Conservation (phyloP, 1,139 yeast species). For the Pichia sp. region DNA sequence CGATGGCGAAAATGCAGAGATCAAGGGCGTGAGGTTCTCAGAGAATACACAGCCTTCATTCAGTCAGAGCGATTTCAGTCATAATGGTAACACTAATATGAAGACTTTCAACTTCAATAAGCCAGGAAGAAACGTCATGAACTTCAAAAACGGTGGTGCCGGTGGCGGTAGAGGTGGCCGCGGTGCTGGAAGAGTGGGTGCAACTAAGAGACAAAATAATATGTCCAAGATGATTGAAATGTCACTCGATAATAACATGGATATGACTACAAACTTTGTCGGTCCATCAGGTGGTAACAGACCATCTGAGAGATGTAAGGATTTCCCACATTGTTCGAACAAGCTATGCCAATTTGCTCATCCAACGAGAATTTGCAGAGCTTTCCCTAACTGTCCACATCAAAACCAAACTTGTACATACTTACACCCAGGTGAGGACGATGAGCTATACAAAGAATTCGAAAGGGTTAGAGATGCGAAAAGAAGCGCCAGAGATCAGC, state of each 20-base stretch:
- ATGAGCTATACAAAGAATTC: slow-evolving; percentile 57
- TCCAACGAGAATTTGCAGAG: slow-evolving; percentile 69
- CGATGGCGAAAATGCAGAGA: slow-evolving; percentile 2
- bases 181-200: slow-evolving; percentile 2
- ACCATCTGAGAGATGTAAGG: slow-evolving; percentile 61
- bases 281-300: slow-evolving; percentile 21
- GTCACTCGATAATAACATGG: slow-evolving; percentile 21
- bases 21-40: slow-evolving; percentile 7
- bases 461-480: slow-evolving; percentile 46
- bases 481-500: slow-evolving; percentile 24
- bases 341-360: slow-evolving; percentile 69
- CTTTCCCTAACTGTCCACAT: slow-evolving; percentile 74
- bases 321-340: slow-evolving; percentile 71
- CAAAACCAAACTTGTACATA: slow-evolving; percentile 77
- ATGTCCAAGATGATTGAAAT: slow-evolving; percentile 28
- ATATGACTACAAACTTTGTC: slow-evolving; percentile 18
- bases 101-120: not conserved
- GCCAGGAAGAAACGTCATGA: not conserved
- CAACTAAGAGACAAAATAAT: slow-evolving; percentile 7
- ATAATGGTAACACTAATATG: not conserved
- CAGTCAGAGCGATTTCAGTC: slow-evolving; percentile 1
- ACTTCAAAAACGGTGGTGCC: slow-evolving; percentile 7
- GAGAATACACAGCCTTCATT: slow-evolving; percentile 3
- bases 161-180: slow-evolving; percentile 10
- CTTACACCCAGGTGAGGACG: slow-evolving; percentile 82